These are phyloP conservation scores for Cyberlindnera nakhonratchasimensis DNA, from an alignment of 805 yeast genomes.

Conservation along the genomic window DNA sequence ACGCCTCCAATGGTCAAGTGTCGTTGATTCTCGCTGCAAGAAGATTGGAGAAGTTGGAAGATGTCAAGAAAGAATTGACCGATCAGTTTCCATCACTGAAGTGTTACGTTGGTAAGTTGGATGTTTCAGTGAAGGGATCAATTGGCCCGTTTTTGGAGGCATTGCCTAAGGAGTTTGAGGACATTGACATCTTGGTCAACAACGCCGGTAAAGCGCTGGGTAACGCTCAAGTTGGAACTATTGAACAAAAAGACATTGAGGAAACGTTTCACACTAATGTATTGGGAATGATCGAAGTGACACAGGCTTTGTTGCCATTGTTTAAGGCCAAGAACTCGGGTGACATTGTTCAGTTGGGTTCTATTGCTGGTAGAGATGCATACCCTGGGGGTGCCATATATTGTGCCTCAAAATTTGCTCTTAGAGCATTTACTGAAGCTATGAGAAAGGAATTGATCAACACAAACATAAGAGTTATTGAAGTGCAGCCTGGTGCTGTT, in stretches of 20 bases:
- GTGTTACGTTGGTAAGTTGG: conserved; percentile 48
- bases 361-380: conserved; percentile 76
- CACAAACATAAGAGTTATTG: conserved; percentile 65
- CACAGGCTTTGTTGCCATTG: conserved; percentile 72
- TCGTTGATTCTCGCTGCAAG: conserved; percentile 77
- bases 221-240: conserved; percentile 67
- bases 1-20: conserved; percentile 64
- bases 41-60: conserved; percentile 58
- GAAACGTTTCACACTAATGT: conserved; percentile 87
- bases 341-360: conserved; percentile 71
- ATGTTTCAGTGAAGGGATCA: conserved; percentile 51
- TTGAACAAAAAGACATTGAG: conserved; percentile 58
- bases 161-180: conserved; percentile 58
- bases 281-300: conserved; percentile 75
- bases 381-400: conserved; percentile 78
- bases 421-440: conserved; percentile 66
- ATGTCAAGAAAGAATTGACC: conserved; percentile 45
- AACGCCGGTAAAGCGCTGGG: conserved; percentile 85
- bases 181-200: conserved; percentile 64
- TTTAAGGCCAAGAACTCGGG: conserved; percentile 69
- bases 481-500: conserved; percentile 67
- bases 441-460: conserved; percentile 71
- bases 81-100: conserved; percentile 44
- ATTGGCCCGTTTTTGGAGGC: conserved; percentile 47
- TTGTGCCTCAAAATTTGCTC: conserved; percentile 73